A percentile compares a stretch with the other conserved stretches of the same genome.
These are phyloP conservation scores for Cladosporium sp. DNA, from an alignment of 2,329 filamentous ascomycete species.

Conservation along the genomic window DNA sequence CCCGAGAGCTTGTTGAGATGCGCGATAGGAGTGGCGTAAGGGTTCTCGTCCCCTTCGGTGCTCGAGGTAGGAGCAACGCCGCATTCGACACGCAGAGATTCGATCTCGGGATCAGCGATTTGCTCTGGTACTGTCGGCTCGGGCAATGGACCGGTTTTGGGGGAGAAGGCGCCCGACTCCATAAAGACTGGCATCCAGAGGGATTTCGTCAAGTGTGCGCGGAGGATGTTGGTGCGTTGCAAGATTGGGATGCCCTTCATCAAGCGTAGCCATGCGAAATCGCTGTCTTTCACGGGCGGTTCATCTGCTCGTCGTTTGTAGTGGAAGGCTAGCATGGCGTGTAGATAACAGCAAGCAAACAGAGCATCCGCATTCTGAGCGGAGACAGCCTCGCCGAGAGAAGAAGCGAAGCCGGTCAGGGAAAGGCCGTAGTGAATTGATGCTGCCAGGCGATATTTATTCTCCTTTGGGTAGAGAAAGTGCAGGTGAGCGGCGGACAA, in stretches of 20 bases:
- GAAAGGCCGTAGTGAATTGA: conserved; percentile 23
- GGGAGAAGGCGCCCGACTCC: conserved; percentile 9
- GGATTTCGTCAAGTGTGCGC: conserved; percentile 8
- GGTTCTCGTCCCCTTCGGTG: conserved; percentile 9
- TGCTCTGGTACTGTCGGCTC: neutral
- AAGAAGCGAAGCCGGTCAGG: conserved; percentile 22
- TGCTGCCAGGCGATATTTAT: conserved; percentile 23
- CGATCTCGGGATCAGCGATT: conserved; percentile 8
- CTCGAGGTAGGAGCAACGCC: neutral
- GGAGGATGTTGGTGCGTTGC: conserved; percentile 16
- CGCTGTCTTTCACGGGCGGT: neutral
- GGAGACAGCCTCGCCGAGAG: conserved; percentile 19
- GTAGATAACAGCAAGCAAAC: conserved; percentile 19
- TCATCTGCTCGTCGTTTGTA: conserved; percentile 12
- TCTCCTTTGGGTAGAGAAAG: conserved; percentile 68
- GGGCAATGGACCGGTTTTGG: conserved; percentile 10
- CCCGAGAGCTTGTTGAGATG: conserved; percentile 2
- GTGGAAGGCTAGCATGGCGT: conserved; percentile 16
- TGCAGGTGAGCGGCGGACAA: conserved; percentile 89
- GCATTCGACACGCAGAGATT: conserved; percentile 7
- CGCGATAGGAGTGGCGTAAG: conserved; percentile 15
- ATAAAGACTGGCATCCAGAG: conserved; percentile 18
- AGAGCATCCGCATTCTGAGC: conserved; percentile 22
- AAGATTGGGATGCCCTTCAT: conserved; percentile 18
- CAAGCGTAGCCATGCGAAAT: conserved; percentile 16